Base-by-base conservation (phyloP, 352 stramenopile genomes). In the Globisporangium paddicum region DNA sequence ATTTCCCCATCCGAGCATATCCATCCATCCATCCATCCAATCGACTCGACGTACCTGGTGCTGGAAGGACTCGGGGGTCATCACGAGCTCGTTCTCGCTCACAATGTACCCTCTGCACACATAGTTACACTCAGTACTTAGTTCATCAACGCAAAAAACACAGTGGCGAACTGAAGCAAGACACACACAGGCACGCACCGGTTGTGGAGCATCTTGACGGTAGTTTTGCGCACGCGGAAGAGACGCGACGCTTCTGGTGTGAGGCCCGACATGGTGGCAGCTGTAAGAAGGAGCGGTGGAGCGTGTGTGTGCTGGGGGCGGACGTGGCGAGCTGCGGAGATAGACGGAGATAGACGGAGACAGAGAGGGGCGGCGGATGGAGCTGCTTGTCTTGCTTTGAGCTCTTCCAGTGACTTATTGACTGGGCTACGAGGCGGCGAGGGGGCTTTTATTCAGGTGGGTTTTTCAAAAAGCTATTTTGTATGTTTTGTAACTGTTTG, bases 71-170 rank as follows among this genome's bases (percentile, higher is more conserved):
- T 95, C 78, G 35, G 95, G 89, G 32, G 95, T 98, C 87, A 99
- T 98, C 47, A 98, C 90, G 54, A 98, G 76, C 71, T 98, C 90
- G 55, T 98, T 95, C 57, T 98, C 87, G 64, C 87, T 94, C 60
- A 99, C 96, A 73, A 99, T 98, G 79, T 99, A 99, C 23, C 95
- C 94, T 37, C 96, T 97, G 84, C 26, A 19, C 18, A 35, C 11
- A 23, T 19, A n/a, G 6, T 7, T 16, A 67, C 28, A 19, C 25
- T 14, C 21, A 48, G 42, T 18, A 37, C 5, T 52, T 38, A 52
- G 8, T 9, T 38, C 16, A 37, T 16, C 46, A 38, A 35, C 14
- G 5, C 5, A 16, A n/a, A 41, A 16, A 21, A 21, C 18, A 44
- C 38, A n/a, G 18, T 21, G 38, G 2, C 38, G 9, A 53, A 13